Conservation (phyloP, 306 rosid species). For the Erythrophleum fordii region DNA sequence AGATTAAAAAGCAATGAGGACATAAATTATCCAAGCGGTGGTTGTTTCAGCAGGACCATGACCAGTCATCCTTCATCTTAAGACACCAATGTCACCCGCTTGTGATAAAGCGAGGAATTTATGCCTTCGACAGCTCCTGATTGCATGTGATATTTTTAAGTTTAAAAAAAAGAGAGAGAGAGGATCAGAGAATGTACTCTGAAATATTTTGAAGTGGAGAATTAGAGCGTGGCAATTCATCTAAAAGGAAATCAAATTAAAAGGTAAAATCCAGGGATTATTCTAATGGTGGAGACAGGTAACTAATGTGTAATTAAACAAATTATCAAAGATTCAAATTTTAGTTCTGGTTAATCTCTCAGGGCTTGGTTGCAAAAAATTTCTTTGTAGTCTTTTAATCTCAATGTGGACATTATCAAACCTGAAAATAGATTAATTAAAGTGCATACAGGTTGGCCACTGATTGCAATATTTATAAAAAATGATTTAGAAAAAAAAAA, state of each 20-base stretch:
- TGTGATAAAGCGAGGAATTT: conserved; percentile 64
- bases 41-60: conserved; percentile 62
- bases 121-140: conserved; percentile 73
- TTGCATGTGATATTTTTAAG: conserved; percentile 59
- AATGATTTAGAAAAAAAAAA: conserved; percentile 25
- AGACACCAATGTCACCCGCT: conserved; percentile 49
- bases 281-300: not conserved
- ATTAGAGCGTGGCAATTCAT: conserved; percentile 44
- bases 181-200: not conserved
- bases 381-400: no score
- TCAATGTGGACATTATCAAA: not conserved
- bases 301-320: not conserved
- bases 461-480: not conserved
- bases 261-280: not conserved
- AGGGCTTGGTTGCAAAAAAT: not conserved
- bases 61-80: conserved; percentile 64
- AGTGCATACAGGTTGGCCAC: not conserved
- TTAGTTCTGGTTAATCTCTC: not conserved
- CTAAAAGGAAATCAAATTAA: conserved; percentile 22
- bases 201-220: not conserved
- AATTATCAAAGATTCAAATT: not conserved
- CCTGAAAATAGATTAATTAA: not conserved
- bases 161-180: conserved; percentile 34
- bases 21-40: conserved; percentile 50
- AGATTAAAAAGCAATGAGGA: conserved; percentile 51